Base-by-base conservation (phyloP, 2,329 filamentous ascomycete species). In the Aplosporella prunicola region DNA sequence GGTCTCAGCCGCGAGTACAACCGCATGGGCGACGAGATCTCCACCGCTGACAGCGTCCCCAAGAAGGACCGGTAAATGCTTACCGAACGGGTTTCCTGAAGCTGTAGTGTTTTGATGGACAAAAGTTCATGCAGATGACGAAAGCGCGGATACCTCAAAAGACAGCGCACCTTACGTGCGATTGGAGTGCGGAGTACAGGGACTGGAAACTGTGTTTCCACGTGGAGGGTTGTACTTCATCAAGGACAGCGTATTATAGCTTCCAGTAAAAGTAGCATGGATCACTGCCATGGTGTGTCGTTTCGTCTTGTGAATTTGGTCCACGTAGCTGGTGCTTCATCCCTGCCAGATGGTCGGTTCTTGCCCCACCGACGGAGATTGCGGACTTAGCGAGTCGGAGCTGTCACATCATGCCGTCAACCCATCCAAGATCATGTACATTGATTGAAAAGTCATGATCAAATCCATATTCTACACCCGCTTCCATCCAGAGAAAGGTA, bases 1-100 rank as follows among this genome's bases (percentile, higher is more conserved):
- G 83, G 83, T 35, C 72, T 96, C 43, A 78, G 78, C 60, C 75
- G 78, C 57, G 88, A 93, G 69, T 96, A 95, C 64, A 76, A 84
- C 58, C 77, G 80, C 49, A 71, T 96, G 51, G 79, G 84, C 46
- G 88, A 96, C 56, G 78, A 91, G 69, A 81, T 88, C 50, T 72
- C 78, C 42, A 71, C 74, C 45, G 46, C 53, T 9, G 64, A 69
- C 41, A 55, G 55, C 36, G 63, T 58, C 24, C 63, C 68, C 39
- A 76, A 74, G 66, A 76, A 76, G 62, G 66, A 69, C 49, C 58
- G 67, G 51, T 77, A 64, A 62, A 69, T 29, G 33, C 3, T 23
- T 5, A 23, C 20, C 14, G 9, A 11, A 32, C 15, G 16, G 14
- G 13, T 5, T 13, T 20, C 16, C 30, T 22, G 8, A n/a, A 24